A percentile compares a stretch with the other conserved stretches of the same genome.
phyloP scores from a whole-genome alignment of 2,329 filamentous ascomycete genomes.

The Phyllosticta citrichinensis region DNA sequence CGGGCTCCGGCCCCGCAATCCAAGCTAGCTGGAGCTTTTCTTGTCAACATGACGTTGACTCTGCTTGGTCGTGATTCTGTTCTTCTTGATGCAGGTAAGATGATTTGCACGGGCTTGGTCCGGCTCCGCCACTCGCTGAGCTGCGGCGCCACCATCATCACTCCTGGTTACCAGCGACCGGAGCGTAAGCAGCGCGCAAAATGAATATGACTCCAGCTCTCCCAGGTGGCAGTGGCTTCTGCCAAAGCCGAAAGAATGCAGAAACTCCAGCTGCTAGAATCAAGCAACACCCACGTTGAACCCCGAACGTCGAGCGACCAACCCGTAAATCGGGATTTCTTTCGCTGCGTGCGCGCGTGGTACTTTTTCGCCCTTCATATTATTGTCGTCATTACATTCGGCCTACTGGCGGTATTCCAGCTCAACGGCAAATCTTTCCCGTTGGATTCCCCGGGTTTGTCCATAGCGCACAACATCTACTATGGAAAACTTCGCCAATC shows the following conservation, averaged over 20 bases:
- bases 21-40: not conserved
- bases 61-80: not conserved
- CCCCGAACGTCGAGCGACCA: not conserved
- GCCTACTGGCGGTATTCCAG: not conserved
- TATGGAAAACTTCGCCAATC: not conserved
- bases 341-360: not conserved
- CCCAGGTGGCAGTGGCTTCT: not conserved
- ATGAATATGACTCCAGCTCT: not conserved
- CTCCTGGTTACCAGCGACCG: not conserved
- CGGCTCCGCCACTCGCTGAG: not conserved
- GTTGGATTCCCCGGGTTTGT: not conserved
- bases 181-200: not conserved
- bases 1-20: not conserved
- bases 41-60: not conserved
- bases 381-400: not conserved
- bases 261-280: not conserved
- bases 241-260: not conserved
- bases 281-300: not conserved
- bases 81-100: not conserved
- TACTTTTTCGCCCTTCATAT: conserved; percentile 3
- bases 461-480: not conserved
- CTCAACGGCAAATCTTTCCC: conserved; percentile 2
- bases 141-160: not conserved
- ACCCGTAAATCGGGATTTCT: not conserved
- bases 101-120: not conserved